A percentile compares a stretch with the other conserved stretches of the same genome.
Evolutionary conservation across 805 yeast genomes (phyloP).

Genomic region (Sungouiella thailandica): DNA sequence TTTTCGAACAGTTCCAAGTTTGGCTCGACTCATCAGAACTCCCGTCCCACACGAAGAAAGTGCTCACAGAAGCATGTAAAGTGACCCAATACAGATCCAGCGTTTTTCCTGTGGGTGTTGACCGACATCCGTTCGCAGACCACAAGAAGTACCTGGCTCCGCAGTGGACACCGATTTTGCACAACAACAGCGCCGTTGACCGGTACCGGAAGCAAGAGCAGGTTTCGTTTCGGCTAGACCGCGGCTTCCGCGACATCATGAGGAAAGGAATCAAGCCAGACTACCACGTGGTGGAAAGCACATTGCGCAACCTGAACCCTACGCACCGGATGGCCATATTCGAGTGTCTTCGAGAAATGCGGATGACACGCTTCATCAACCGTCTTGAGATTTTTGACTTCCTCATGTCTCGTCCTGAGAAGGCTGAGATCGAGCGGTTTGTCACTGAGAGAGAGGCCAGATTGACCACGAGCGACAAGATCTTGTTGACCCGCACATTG

Average conservation of each 20-base stretch:
- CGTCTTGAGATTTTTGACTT: conserved; percentile 11
- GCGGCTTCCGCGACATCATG: conserved; percentile 30
- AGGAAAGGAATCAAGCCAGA: conserved; percentile 36
- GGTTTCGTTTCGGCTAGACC: conserved; percentile 23
- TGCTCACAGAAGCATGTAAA: conserved; percentile 8
- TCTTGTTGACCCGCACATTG: conserved; percentile 26
- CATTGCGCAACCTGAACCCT: conserved; percentile 23
- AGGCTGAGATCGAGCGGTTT: conserved; percentile 13
- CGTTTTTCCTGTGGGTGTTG: conserved; percentile 22
- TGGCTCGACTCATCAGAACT: conserved; percentile 18
- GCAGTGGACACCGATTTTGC: conserved; percentile 20
- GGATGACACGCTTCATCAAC: conserved; percentile 17
- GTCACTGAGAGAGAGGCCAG: conserved; percentile 7
- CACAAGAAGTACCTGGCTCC: conserved; percentile 21
- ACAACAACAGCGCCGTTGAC: conserved; percentile 8
- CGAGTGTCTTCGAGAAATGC: conserved; percentile 20
- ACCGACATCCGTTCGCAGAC: conserved; percentile 10
- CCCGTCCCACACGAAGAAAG: not conserved
- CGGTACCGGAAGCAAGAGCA: conserved; percentile 19
- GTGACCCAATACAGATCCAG: conserved; percentile 20
- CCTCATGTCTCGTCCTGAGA: conserved; percentile 12
- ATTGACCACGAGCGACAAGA: conserved; percentile 23
- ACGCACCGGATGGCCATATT: conserved; percentile 15
- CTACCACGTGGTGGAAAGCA: conserved; percentile 23
- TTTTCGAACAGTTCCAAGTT: conserved; percentile 13